Percentiles rank a stretch among this genome's conserved stretches.
Evolutionary conservation across 768 basidiomycete species (phyloP).

Genomic region (Pluteus cervinus): DNA sequence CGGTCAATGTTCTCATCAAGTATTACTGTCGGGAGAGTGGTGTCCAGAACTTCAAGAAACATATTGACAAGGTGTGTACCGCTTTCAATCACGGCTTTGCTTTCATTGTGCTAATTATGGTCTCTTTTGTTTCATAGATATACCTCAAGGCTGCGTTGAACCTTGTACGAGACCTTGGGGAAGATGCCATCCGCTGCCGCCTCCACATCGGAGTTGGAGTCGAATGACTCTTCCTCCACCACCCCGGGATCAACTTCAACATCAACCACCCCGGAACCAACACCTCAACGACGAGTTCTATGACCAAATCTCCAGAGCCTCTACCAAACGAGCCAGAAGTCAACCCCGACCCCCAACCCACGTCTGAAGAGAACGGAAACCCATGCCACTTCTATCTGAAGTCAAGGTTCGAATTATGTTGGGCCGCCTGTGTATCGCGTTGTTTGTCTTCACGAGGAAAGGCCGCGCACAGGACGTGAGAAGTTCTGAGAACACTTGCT

Average conservation of each 20-base stretch:
- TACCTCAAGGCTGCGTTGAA: constrained; percentile 94
- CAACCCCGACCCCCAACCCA: constrained; percentile 8
- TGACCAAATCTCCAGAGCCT: constrained; percentile 15
- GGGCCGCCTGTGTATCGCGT: constrained; percentile 93
- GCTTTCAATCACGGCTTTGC: no score
- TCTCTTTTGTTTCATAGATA: no score
- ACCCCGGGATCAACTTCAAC: constrained; percentile 2
- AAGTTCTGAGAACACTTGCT: no score
- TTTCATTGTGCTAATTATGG: background rate
- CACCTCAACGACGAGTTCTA: constrained; percentile 9
- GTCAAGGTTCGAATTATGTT: constrained; percentile 89
- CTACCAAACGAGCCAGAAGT: constrained; percentile 13
- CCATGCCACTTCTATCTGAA: constrained; percentile 69
- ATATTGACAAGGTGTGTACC: constrained; percentile 83
- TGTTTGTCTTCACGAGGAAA: no score
- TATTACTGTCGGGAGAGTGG: constrained; percentile 97
- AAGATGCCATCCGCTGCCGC: constrained; percentile 54
- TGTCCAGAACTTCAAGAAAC: constrained; percentile 93
- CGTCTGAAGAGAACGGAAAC: constrained; percentile 53
- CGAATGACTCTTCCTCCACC: no score
- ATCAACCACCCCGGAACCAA: background rate
- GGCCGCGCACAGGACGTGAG: no score
- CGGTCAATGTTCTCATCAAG: constrained; percentile 86
- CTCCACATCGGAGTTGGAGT: constrained; percentile 4
- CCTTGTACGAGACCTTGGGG: constrained; percentile 85